Percentiles rank a stretch among this genome's conserved stretches.
Conservation (phyloP, 192 early-diverging fungal genomes). For the Coemansia sp. region DNA sequence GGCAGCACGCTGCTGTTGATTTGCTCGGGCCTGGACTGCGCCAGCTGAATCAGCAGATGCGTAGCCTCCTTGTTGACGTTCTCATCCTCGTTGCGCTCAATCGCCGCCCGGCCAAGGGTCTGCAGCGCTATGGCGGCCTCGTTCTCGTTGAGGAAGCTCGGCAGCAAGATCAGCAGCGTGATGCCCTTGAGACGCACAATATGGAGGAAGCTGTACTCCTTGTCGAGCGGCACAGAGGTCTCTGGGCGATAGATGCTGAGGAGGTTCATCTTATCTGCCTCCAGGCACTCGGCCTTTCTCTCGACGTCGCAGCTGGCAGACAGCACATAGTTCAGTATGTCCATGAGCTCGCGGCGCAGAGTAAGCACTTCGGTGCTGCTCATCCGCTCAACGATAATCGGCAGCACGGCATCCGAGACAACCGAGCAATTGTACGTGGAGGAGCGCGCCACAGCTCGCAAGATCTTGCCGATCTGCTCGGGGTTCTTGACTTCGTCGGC, state of each 20-base stretch:
- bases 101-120: slow-evolving; percentile 39
- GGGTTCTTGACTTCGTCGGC: slow-evolving; percentile 66
- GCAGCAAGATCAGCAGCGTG: slow-evolving; percentile 60
- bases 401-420: slow-evolving; percentile 61
- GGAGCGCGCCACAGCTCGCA: slow-evolving; percentile 59
- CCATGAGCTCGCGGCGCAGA: slow-evolving; percentile 57
- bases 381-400: slow-evolving; percentile 63
- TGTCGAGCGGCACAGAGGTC: slow-evolving; percentile 57
- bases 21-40: slow-evolving; percentile 37
- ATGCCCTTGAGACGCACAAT: slow-evolving; percentile 73
- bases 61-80: slow-evolving; percentile 54
- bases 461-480: slow-evolving; percentile 63
- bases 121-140: slow-evolving; percentile 51
- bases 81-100: slow-evolving; percentile 49
- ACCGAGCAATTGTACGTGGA: slow-evolving; percentile 52
- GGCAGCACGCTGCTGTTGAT: slow-evolving; percentile 31
- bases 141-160: slow-evolving; percentile 56
- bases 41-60: slow-evolving; percentile 44
- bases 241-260: slow-evolving; percentile 71
- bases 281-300: slow-evolving; percentile 54
- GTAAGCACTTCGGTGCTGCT: slow-evolving; percentile 54
- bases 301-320: slow-evolving; percentile 58
- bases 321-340: slow-evolving; percentile 71
- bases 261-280: slow-evolving; percentile 72
- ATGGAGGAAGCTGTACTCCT: slow-evolving; percentile 74